These are phyloP conservation scores for Cadophora malorum DNA, from an alignment of 2,329 filamentous ascomycete genomes.

Conservation along the genomic window DNA sequence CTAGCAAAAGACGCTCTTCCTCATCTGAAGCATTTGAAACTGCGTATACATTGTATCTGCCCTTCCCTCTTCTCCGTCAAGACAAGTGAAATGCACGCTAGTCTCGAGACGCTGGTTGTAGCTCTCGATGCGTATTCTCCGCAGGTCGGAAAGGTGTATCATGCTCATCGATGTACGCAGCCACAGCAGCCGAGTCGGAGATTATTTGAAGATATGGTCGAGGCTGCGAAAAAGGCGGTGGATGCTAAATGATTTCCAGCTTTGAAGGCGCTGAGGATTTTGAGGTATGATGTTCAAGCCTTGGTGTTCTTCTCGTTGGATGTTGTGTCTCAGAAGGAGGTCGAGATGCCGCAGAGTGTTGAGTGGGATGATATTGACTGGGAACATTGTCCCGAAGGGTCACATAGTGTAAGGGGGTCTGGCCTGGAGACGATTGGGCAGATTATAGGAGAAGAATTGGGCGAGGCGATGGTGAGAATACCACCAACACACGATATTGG, in stretches of 20 bases:
- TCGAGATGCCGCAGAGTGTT: background rate
- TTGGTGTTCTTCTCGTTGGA: background rate
- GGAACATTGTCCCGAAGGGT: background rate
- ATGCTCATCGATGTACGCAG: conserved; percentile 10
- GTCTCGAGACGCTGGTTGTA: conserved; percentile 8
- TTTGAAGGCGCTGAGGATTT: background rate
- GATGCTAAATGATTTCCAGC: background rate
- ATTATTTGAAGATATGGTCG: background rate
- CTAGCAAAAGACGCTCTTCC: background rate
- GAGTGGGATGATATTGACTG: conserved; percentile 6
- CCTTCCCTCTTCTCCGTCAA: background rate
- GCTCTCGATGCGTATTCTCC: conserved; percentile 5
- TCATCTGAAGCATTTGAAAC: background rate
- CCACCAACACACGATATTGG: background rate
- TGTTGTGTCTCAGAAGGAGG: background rate
- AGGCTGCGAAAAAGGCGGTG: background rate
- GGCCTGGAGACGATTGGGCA: background rate
- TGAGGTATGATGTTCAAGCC: conserved; percentile 1
- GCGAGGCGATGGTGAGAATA: background rate
- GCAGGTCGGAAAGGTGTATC: background rate
- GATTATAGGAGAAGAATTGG: background rate
- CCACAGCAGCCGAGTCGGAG: background rate
- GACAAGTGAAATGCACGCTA: background rate
- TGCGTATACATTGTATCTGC: conserved; percentile 1
- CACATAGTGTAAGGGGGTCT: background rate